phyloP scores from a whole-genome alignment of 2,329 filamentous ascomycete species.

The Claviceps paspali region DNA sequence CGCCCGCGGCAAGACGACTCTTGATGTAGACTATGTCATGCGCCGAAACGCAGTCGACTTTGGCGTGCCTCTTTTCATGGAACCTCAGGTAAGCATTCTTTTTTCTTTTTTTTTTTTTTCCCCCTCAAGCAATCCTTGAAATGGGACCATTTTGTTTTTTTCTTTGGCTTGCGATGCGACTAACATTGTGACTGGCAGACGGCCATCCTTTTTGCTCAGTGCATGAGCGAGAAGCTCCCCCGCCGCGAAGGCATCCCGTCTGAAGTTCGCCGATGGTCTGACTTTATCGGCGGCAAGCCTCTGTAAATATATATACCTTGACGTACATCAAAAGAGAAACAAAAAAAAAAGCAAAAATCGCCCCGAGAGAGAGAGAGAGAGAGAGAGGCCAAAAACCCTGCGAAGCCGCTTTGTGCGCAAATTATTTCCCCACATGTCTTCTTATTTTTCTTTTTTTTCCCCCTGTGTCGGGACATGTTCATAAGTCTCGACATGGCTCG shows the following conservation, averaged over 20 bases:
- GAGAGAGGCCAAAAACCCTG: too few species aligned
- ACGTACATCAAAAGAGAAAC: not conserved
- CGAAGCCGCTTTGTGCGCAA: too few species aligned
- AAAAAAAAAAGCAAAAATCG: too few species aligned
- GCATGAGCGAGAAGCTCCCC: slow-evolving; percentile 93
- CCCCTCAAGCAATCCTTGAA: too few species aligned
- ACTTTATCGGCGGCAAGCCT: slow-evolving; percentile 81
- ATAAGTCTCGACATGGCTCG: too few species aligned
- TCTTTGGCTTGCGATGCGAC: too few species aligned
- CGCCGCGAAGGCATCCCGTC: slow-evolving; percentile 73
- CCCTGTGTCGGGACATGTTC: too few species aligned
- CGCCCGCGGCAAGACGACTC: slow-evolving; percentile 63
- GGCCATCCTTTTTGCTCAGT: slow-evolving; percentile 86
- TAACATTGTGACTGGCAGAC: too few species aligned
- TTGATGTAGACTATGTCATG: slow-evolving; percentile 97
- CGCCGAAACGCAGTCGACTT: slow-evolving; percentile 96
- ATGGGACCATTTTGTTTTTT: too few species aligned
- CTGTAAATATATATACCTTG: slow-evolving; percentile 28
- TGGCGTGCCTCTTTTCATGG: slow-evolving; percentile 94
- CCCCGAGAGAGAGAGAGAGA: not conserved
- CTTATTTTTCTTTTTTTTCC: too few species aligned
- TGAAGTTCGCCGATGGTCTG: slow-evolving; percentile 88
- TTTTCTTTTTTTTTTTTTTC: not conserved
- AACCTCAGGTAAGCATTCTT: slow-evolving; percentile 66
- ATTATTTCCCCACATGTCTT: not conserved